Base-by-base conservation (phyloP, 2,329 filamentous ascomycete genomes). In the Xylariaceae sp. region DNA sequence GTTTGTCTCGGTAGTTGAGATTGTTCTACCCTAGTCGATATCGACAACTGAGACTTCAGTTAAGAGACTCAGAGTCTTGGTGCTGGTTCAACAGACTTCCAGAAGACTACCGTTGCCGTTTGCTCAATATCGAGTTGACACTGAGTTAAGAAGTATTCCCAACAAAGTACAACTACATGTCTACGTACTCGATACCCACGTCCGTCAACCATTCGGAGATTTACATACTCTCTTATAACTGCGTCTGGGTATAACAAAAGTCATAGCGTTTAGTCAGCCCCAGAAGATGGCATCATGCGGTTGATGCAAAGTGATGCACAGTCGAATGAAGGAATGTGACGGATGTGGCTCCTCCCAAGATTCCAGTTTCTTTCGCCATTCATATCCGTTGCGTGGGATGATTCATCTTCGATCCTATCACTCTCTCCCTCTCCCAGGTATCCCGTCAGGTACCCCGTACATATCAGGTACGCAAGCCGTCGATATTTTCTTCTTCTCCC, bases 261-360 rank as follows among this genome's bases (percentile, higher is more conserved):
- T 67, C 76, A 79, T 71, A 76, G 75, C 18, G 78, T 78, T 67
- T 78, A 81, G 52, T 73, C 73, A 45, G 42, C 42, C 10, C 13
- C 42, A 45, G 13, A 42, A 13, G 11, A 42, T 42, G 37, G 42
- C 42, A 45, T 45, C 13, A 45, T 45, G 42, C 42, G 42, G 42
- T 45, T 6, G 42, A 45, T 45, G 42, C 42, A 15, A 45, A 45
- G 42, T 45, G 42, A 45, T 45, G 42, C 42, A 45, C 42, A 45
- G 42, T 45, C 42, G 10, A 15, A n/a, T n/a, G 42, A 15, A 45
- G 11, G 13, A 45, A 45, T 45, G 42, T 45, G 42, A n/a, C 42
- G 42, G 42, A 45, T 45, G 42, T 45, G 42, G 42, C 42, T 13
- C 37, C n/a, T 45, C 11, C 23, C 23, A 30, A 45, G 42, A 45